These are phyloP conservation scores for Solanum pennellii DNA, from an alignment of 257 asterid genomes.

Conservation along the genomic window DNA sequence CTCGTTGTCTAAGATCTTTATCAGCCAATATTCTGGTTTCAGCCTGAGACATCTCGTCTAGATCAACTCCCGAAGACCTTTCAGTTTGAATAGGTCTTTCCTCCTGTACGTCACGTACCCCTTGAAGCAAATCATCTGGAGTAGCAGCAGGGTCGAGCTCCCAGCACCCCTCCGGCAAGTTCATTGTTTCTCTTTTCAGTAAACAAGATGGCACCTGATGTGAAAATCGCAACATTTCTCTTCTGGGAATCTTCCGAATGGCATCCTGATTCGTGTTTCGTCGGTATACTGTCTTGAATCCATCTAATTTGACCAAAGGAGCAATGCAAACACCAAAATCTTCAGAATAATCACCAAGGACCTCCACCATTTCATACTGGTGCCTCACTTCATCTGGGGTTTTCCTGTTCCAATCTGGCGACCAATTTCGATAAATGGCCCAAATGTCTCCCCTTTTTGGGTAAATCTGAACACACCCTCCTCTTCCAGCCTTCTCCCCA, in stretches of 20 bases:
- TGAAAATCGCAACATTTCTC: slow-evolving; percentile 92
- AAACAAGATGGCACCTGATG: slow-evolving; percentile 87
- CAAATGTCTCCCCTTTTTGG: slow-evolving; percentile 87
- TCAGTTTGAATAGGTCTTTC: slow-evolving; percentile 1
- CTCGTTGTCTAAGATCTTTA: background rate
- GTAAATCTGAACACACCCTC: slow-evolving; percentile 85
- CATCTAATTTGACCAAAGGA: slow-evolving; percentile 59
- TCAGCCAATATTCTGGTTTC: background rate
- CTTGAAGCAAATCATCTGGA: slow-evolving; percentile 75
- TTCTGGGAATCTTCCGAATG: slow-evolving; percentile 56
- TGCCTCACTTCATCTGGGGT: slow-evolving; percentile 86
- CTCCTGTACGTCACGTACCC: slow-evolving; percentile 5
- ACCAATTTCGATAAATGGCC: slow-evolving; percentile 94
- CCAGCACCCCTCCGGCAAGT: slow-evolving; percentile 87
- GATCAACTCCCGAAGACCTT: slow-evolving; percentile 5
- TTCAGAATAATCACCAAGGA: slow-evolving; percentile 78
- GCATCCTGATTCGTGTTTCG: slow-evolving; percentile 34
- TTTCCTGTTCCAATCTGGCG: slow-evolving; percentile 69
- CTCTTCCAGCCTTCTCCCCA: slow-evolving; percentile 88
- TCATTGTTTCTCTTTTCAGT: slow-evolving; percentile 42
- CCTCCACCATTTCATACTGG: slow-evolving; percentile 95
- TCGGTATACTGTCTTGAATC: slow-evolving; percentile 77
- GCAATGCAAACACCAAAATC: slow-evolving; percentile 73
- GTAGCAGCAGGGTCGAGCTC: slow-evolving; percentile 99
- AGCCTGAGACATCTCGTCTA: background rate